Percentiles rank a stretch among this genome's conserved stretches.
phyloP scores from a whole-genome alignment of 2,329 filamentous ascomycete species.

The Drechslerella stenobrocha region DNA sequence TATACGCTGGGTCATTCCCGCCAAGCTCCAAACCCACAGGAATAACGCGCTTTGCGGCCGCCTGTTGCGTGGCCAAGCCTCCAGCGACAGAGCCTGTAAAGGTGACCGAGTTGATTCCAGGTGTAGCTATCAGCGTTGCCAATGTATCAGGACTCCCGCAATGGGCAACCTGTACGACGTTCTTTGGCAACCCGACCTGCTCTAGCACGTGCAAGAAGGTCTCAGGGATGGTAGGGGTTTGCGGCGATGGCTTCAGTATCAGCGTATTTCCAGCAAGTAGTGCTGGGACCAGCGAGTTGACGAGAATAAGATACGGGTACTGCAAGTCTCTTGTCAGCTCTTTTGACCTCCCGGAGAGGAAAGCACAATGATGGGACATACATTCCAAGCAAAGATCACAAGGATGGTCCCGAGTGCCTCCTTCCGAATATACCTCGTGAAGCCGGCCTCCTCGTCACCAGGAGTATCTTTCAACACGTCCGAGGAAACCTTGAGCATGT shows the following conservation, averaged over 20 bases:
- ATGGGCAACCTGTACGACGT: constrained; percentile 91
- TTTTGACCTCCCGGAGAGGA: no score
- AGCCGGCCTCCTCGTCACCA: constrained; percentile 81
- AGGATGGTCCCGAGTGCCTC: constrained; percentile 84
- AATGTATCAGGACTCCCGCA: constrained; percentile 76
- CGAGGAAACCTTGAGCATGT: constrained; percentile 79
- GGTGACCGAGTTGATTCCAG: constrained; percentile 77
- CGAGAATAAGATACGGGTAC: constrained; percentile 92
- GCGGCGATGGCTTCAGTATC: constrained; percentile 90
- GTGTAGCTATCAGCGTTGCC: constrained; percentile 75
- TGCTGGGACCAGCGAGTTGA: constrained; percentile 92
- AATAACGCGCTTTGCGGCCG: constrained; percentile 79
- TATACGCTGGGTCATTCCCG: constrained; percentile 91
- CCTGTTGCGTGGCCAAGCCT: constrained; percentile 80
- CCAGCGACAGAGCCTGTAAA: constrained; percentile 93
- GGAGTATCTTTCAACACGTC: constrained; percentile 77
- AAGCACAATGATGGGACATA: constrained; percentile 59
- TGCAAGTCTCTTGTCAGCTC: constrained; percentile 55
- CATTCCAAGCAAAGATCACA: constrained; percentile 94
- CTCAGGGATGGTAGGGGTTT: constrained; percentile 90
- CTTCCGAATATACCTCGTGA: constrained; percentile 87
- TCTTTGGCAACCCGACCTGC: constrained; percentile 76
- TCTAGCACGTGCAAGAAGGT: constrained; percentile 75
- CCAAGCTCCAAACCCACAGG: constrained; percentile 88
- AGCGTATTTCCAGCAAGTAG: constrained; percentile 86